These are phyloP conservation scores for Cryptococcus sp. DNA, from an alignment of 1,284 basidiomycete species.

Conservation along the genomic window DNA sequence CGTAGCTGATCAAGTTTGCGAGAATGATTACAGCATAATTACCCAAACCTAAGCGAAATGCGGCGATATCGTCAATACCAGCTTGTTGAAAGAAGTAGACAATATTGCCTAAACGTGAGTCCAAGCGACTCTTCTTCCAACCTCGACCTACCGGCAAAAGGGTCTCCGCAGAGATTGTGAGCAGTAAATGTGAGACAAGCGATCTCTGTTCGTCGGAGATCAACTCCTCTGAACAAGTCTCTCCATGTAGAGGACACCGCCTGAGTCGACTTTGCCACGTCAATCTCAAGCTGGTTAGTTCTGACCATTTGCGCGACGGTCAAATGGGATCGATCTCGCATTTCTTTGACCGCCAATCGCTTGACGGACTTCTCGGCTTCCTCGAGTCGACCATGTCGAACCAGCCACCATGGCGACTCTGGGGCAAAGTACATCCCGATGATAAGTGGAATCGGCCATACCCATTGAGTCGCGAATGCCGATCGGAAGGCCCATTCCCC, in stretches of 20 bases:
- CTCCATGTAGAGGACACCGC: constrained; percentile 23
- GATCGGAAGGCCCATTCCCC: constrained; percentile 11
- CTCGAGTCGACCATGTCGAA: constrained; percentile 25
- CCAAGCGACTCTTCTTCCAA: constrained; percentile 18
- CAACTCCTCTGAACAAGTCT: constrained; percentile 45
- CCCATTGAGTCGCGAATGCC: constrained; percentile 37
- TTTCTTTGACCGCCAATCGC: constrained; percentile 9
- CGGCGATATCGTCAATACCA: constrained; percentile 32
- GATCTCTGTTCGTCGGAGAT: constrained; percentile 30
- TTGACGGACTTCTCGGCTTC: constrained; percentile 12
- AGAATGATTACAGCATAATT: constrained; percentile 20
- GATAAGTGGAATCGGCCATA: constrained; percentile 11
- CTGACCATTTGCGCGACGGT: constrained; percentile 29
- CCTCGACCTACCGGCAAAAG: constrained; percentile 5
- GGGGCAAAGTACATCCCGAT: constrained; percentile 19
- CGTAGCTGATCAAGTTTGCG: constrained; percentile 23
- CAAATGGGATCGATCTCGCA: constrained; percentile 4
- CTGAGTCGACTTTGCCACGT: constrained; percentile 27
- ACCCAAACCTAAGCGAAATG: constrained; percentile 41
- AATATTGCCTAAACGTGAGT: constrained; percentile 18
- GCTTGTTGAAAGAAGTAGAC: constrained; percentile 34
- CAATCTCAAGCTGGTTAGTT: constrained; percentile 26
- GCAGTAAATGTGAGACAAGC: constrained; percentile 16
- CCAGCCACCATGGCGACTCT: constrained; percentile 33
- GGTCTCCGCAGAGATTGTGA: background rate